Base-by-base conservation (phyloP, 768 basidiomycete species). In the Lentinula sp. region DNA sequence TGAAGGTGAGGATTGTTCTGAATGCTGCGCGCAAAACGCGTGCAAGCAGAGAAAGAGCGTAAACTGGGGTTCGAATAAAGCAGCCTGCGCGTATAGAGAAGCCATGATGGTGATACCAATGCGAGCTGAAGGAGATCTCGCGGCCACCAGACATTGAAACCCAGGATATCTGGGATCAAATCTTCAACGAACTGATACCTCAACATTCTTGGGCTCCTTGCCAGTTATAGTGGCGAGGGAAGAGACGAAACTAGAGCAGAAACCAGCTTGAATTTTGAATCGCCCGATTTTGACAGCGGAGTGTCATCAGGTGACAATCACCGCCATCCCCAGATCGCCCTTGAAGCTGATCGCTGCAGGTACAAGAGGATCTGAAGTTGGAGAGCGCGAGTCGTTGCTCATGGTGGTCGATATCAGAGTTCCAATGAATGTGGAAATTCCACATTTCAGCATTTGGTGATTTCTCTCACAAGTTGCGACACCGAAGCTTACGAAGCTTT, bases 91-190 rank as follows among this genome's bases (percentile, higher is more conserved):
- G 74, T 73, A 46, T 77, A 76, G 50, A 65, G 70, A 4, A 81
- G 66, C 83, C 83, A 85, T 55, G 71, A 69, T 8, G 74, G 71
- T 6, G 83, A 85, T n/a, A 84, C 71, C 32, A 69, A 72, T n/a
- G 80, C 74, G n/a, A 85, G 77, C 3, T 72, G 73, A 52, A 71
- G 65, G 59, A 82, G 74, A 67, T 85, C 83, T 41, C 74, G 67
- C 23, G 79, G 75, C 83, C 83, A 85, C 83, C 83, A 84, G 66
- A 81, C 72, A 65, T 76, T 70, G 62, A 71, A 66, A 65, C 74
- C 73, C 61, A 85, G 78, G 46, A 85, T 79, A 61, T 82, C 67
- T 23, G 78, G 78, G 48, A 85, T 75, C 52, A 85, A 75, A 68
- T 85, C 83, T 66, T 81, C 46, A 20, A 48, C 8, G 20, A 48